Base-by-base conservation (phyloP, 305 asterid genomes). In the Plantago rigida region DNA sequence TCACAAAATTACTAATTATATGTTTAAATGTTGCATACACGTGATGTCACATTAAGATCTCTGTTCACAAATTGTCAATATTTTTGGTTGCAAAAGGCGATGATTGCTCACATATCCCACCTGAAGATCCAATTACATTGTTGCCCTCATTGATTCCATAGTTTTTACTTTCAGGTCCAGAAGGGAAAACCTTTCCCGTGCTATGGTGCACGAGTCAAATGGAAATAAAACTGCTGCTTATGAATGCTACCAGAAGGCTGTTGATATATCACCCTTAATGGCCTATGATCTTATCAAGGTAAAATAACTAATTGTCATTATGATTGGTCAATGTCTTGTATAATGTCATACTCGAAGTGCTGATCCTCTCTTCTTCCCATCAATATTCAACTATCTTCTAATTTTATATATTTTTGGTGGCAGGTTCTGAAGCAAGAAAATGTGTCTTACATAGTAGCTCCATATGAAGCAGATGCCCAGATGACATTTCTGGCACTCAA, bases 381-480 rank as follows among this genome's bases (percentile, higher is more conserved):
- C 41, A 28, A 47, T 52, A 46, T 49, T 52, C 45, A 50, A 55
- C 13, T 62, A 63, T 55, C 46, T 47, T 70, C 34, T 69, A 28
- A 55, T 56, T 55, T 4, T 6, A 0, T 6, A 3, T 34, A 34
- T 34, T 34, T 58, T 41, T 14, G 67, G 12, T 61, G 58, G 62
- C 83, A 91, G 98, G 91, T 80, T 56, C 73, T 92, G 64, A 92
- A 81, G 59, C 78, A 69, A 69, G 93, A 88, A 70, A 80, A 79
- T 3, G 82, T 92, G 47, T 68, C 82, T 55, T 92, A 84, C 46
- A 59, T 92, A 4, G 98, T 92, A 76, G 98, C 98, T 58, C 98
- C 98, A 17, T 88, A 88, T 58, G 98, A 92, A 83, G 98, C 98
- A 71, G 98, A 92, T 71, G 96, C 98, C 31, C 94, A 92, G 70